Evolutionary conservation across 768 basidiomycete species (phyloP).

Genomic region (Trametes cubensis): DNA sequence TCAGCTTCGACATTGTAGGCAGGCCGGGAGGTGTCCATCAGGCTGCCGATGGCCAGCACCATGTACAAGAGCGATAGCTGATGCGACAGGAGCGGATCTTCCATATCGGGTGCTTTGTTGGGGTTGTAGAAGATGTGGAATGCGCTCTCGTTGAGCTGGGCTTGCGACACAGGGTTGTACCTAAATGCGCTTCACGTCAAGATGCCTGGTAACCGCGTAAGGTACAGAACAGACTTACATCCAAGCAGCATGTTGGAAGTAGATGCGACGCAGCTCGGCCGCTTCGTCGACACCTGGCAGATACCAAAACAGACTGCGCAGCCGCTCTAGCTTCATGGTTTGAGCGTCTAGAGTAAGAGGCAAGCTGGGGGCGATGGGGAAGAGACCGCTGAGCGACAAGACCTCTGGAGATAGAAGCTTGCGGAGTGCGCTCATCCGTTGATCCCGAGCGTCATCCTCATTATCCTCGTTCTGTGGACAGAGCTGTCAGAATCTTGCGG

Average conservation of each 20-base stretch:
- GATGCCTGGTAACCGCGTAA: background rate
- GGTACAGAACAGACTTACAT: conserved; percentile 48
- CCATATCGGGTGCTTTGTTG: conserved; percentile 44
- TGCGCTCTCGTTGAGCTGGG: conserved; percentile 55
- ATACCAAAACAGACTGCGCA: conserved; percentile 68
- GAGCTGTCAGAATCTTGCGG: conserved; percentile 12
- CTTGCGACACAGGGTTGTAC: conserved; percentile 66
- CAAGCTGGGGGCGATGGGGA: conserved; percentile 56
- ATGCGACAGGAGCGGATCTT: conserved; percentile 50
- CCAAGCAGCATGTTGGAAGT: conserved; percentile 70
- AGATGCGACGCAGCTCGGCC: conserved; percentile 59
- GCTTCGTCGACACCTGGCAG: conserved; percentile 65
- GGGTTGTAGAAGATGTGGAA: conserved; percentile 57
- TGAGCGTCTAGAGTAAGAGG: conserved; percentile 39
- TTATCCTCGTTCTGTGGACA: conserved; percentile 58
- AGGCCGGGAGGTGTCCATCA: conserved; percentile 60
- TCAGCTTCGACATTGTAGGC: conserved; percentile 60
- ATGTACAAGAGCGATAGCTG: conserved; percentile 62
- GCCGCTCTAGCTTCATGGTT: conserved; percentile 40
- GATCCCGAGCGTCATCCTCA: conserved; percentile 57
- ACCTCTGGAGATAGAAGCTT: conserved; percentile 64
- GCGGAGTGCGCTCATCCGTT: conserved; percentile 51
- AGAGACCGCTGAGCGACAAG: conserved; percentile 61
- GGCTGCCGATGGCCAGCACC: conserved; percentile 63
- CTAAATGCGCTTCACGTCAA: conserved; percentile 35